Evolutionary conservation across 2,329 filamentous ascomycete species (phyloP), one percentile per base, ranked within the genome.

Genomic region (Monosporascus sp.): DNA sequence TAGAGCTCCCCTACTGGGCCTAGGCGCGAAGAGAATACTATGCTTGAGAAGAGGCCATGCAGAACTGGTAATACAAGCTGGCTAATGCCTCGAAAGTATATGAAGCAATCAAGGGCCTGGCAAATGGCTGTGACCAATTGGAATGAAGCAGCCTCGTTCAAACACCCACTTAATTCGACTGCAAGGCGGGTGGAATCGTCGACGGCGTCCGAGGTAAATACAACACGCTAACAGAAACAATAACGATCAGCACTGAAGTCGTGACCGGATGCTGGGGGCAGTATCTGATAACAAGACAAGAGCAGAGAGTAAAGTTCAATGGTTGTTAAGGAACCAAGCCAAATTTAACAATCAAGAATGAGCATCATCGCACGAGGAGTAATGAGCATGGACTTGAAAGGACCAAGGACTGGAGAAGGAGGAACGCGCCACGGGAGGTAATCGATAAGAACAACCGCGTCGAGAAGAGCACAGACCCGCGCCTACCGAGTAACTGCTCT

Each of bases 11-110:
- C 55, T 46, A 49, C 53, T 38, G 24, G 18, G 31, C 55, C 55
- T 18, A 18, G 24, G 48, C 47, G 18, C 35, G 37, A 39, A 48
- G 45, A 43, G 39, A 27, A 44, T 48, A 17, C 51, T 48, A 43
- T 53, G 11, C 7, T 45, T 20, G 37, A 22, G 24, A 27, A 18
- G 49, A 52, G 41, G 48, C 55, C 57, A 59, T 59, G 9, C 58
- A 54, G 48, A 25, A 51, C 48, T 15, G 25, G 43, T 17, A n/a
- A 17, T 46, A 46, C 22, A n/a, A 22, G 17, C 20, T 15, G 22
- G 20, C 43, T 17, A 46, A 31, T 46, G 17, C 14, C 43, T 25
- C 43, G 22, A 27, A 22, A 27, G 24, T 6, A 46, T 15, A 35
- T 11, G 14, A 35, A 35, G 31, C 5, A 35, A 35, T 35, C 31